Evolutionary conservation across 805 yeast genomes (phyloP).

Genomic region (Priceomyces castillae): DNA sequence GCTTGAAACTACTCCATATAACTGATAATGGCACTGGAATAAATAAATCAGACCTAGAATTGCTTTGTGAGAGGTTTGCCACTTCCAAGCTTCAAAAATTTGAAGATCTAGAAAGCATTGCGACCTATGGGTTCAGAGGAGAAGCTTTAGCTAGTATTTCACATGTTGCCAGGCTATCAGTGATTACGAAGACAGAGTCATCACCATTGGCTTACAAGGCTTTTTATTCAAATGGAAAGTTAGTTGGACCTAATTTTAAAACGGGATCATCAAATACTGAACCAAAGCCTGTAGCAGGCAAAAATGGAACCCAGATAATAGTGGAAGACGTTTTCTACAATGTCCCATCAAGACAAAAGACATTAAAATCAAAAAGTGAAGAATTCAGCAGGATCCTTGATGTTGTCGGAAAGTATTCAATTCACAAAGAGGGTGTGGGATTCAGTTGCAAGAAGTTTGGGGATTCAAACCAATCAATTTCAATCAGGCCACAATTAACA

Average conservation of each 20-base stretch:
- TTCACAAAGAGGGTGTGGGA: constrained; percentile 68
- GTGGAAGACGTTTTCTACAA: constrained; percentile 92
- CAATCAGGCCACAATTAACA: constrained; percentile 49
- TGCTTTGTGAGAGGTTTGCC: constrained; percentile 89
- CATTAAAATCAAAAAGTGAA: constrained; percentile 64
- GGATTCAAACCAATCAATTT: constrained; percentile 65
- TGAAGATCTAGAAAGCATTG: constrained; percentile 68
- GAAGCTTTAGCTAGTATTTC: constrained; percentile 95
- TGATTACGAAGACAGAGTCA: constrained; percentile 64
- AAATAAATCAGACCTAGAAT: constrained; percentile 61
- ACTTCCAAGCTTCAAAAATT: constrained; percentile 78
- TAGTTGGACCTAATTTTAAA: constrained; percentile 44
- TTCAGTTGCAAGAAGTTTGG: constrained; percentile 80
- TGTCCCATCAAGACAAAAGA: constrained; percentile 70
- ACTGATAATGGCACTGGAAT: constrained; percentile 91
- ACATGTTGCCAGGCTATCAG: constrained; percentile 79
- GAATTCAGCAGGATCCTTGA: constrained; percentile 78
- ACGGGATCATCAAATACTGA: constrained; percentile 28
- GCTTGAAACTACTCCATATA: constrained; percentile 78
- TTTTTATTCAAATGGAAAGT: constrained; percentile 63
- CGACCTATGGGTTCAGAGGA: constrained; percentile 93
- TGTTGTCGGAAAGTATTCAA: constrained; percentile 77
- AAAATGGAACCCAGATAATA: constrained; percentile 75
- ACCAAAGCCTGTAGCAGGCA: constrained; percentile 81
- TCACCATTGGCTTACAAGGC: constrained; percentile 71